These are phyloP conservation scores for Fonsecaea monophora DNA, from an alignment of 2,329 filamentous ascomycete genomes.

Conservation along the genomic window DNA sequence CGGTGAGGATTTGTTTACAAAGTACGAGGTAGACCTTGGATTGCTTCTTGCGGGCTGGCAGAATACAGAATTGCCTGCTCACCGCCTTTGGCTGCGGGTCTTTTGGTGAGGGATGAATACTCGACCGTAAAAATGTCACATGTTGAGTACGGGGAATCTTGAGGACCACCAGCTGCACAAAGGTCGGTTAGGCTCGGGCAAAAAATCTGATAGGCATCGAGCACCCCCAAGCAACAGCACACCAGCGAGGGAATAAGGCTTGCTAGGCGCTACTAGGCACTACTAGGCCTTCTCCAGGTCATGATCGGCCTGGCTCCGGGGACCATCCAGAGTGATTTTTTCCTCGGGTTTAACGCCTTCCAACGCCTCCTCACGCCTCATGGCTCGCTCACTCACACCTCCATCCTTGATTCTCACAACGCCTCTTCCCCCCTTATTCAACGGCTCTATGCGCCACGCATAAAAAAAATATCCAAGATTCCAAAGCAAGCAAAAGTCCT, in stretches of 20 bases:
- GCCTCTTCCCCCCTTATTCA: background rate
- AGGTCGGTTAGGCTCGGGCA: background rate
- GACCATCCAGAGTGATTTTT: background rate
- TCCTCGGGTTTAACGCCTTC: background rate
- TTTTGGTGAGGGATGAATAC: background rate
- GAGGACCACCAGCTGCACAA: background rate
- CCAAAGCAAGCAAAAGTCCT: background rate
- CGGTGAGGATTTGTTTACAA: slow-evolving; percentile 4
- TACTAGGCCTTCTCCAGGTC: slow-evolving; percentile 6
- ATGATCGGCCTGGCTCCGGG: background rate
- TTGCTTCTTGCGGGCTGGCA: background rate
- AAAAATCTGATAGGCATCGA: background rate
- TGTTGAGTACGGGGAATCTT: background rate
- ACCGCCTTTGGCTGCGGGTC: background rate
- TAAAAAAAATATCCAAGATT: background rate
- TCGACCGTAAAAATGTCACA: background rate
- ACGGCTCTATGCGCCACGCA: background rate
- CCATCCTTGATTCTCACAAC: background rate
- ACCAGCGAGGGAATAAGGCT: no score
- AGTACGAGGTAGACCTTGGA: background rate
- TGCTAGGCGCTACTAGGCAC: no score
- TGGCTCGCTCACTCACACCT: background rate
- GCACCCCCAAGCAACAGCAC: background rate
- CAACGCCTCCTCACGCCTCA: background rate
- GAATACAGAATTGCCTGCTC: background rate